phyloP scores from a whole-genome alignment of 164 flowering plant species.

The Buxus sempervirens region DNA sequence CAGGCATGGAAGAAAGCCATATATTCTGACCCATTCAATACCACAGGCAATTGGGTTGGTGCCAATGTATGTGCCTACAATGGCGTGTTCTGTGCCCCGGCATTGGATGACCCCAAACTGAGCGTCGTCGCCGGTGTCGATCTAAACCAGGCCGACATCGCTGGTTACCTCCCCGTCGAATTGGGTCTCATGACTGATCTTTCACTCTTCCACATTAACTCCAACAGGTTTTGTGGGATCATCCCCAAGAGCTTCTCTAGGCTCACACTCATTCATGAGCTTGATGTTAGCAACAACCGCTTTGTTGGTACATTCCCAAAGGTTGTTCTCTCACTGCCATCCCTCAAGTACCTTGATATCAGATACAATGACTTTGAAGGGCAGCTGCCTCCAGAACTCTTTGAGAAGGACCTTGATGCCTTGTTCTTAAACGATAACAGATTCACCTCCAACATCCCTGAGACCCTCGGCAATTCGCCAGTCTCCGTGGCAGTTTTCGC shows the following conservation, averaged over 20 bases:
- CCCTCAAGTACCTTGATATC: conserved; percentile 58
- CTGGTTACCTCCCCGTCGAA: conserved; percentile 69
- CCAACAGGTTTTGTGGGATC: conserved; percentile 74
- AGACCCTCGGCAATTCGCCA: conserved; percentile 55
- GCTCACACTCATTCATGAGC: conserved; percentile 42
- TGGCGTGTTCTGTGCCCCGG: conserved; percentile 51
- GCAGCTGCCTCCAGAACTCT: conserved; percentile 45
- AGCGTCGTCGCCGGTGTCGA: conserved; percentile 74
- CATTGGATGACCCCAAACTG: conserved; percentile 43
- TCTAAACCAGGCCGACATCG: conserved; percentile 66
- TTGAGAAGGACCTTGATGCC: conserved; percentile 57
- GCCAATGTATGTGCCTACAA: conserved; percentile 28
- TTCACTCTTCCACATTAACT: conserved; percentile 64
- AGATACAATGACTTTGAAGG: conserved; percentile 80
- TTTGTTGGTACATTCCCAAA: conserved; percentile 70
- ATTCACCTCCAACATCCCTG: conserved; percentile 53
- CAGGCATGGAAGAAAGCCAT: conserved; percentile 31
- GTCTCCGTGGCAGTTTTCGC: conserved; percentile 64
- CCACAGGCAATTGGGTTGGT: conserved; percentile 32
- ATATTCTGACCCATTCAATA: conserved; percentile 28
- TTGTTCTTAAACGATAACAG: conserved; percentile 71
- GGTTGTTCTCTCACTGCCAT: conserved; percentile 43
- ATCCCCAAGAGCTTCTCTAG: conserved; percentile 51
- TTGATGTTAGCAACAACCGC: conserved; percentile 80
- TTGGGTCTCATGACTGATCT: conserved; percentile 64